These are phyloP conservation scores for Dunaliella primolecta DNA, from an alignment of 139 green algal species.

Conservation along the genomic window DNA sequence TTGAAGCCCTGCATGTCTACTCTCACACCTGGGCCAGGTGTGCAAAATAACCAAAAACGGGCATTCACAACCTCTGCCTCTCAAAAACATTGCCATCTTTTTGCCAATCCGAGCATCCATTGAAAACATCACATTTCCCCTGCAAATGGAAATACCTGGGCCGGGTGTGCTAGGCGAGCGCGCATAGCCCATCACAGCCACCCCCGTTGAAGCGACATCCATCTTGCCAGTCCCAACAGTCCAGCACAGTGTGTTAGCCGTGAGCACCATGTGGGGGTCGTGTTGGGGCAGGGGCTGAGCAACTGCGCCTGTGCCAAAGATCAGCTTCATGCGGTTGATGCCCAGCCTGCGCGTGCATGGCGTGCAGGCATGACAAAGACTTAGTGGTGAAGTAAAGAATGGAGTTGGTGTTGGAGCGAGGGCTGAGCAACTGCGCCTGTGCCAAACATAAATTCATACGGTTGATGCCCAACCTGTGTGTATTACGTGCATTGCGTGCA, in stretches of 20 bases:
- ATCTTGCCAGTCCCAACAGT: constrained; percentile 14
- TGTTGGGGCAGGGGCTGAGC: constrained; percentile 1
- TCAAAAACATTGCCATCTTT: too few relatives aligned
- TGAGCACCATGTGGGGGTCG: constrained; percentile 33
- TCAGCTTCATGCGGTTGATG: not conserved
- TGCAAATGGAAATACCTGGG: too few relatives aligned
- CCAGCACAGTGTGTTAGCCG: constrained; percentile 26
- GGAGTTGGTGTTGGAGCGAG: constrained; percentile 10
- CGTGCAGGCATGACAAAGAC: too few relatives aligned
- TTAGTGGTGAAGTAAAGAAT: too few relatives aligned
- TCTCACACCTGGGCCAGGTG: too few relatives aligned
- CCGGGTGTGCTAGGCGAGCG: not conserved
- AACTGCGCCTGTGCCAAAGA: not conserved
- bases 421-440: constrained; percentile 5
- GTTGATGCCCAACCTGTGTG: not conserved
- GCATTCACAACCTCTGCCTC: too few relatives aligned
- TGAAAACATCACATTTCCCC: too few relatives aligned
- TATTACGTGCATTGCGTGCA: too few relatives aligned
- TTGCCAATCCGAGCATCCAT: too few relatives aligned
- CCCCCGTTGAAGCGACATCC: constrained; percentile 22
- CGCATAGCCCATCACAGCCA: constrained; percentile 28
- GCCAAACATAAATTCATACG: constrained; percentile 1
- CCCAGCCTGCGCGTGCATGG: not conserved
- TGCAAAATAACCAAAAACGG: too few relatives aligned
- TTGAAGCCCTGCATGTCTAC: too few relatives aligned